Evolutionary conservation across 2,329 filamentous ascomycete species (phyloP), one percentile per base, ranked within the genome.

Genomic region (Colletotrichum salicis): DNA sequence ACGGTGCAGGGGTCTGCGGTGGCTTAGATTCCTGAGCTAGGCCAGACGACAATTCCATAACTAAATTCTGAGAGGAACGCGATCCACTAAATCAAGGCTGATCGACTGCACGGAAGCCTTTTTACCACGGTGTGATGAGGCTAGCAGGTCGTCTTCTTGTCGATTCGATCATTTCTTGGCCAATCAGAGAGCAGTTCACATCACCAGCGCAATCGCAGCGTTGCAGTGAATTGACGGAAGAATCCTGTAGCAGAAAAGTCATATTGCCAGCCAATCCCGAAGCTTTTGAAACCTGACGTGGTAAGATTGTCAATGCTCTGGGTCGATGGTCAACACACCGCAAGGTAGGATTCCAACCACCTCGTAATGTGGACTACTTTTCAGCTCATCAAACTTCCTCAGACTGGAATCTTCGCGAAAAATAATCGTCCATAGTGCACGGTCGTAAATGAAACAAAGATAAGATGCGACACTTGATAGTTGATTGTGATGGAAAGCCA

Each of bases 21-120:
- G 67, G 67, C 67, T 67, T 56, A 29, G n/a, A 56, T 62, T 19
- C 35, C 29, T 7, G n/a, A 62, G 45, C 59, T 52, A 51, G 29
- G 8, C 45, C 51, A 12, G 29, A 33, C 41, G 22, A 24, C 24
- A 3, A 19, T 13, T 37, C 11, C n/a, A 41, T 48, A 2, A 45
- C 27, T 22, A 31, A 24, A 61, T 10, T 48, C 41, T 48, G 19
- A 48, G 15, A 48, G 41, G 41, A 22, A 22, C 19, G 19, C 41
- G 41, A 22, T 22, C 41, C 41, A 48, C 41, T 48, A 48, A 48
- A n/a, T 48, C 41, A 48, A 48, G 41, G 41, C 41, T 48, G 41
- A 48, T 48, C 41, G 19, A 22, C 41, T n/a, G 19, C 41, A 22
- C 19, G 41, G 41, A 48, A 48, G 41, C 41, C 15, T 48, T 48